A percentile compares a stretch with the other conserved stretches of the same genome.
These are phyloP conservation scores for Sporodiniella umbellata DNA, from an alignment of 371 early-diverging fungal genomes.

Conservation along the genomic window DNA sequence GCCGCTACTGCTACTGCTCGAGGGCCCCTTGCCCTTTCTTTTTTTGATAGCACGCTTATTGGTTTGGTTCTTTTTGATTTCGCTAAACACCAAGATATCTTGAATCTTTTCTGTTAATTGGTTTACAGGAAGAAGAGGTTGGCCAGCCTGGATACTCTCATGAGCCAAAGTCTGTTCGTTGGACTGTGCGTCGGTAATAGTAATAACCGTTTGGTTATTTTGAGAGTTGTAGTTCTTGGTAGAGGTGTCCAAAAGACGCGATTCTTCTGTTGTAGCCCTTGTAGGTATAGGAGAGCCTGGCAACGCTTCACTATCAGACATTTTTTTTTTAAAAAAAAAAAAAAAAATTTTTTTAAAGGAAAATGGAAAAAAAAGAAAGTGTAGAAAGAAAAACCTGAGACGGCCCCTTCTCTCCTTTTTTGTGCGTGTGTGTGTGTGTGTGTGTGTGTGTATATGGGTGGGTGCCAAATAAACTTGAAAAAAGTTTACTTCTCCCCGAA, in stretches of 20 bases:
- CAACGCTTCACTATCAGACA: not conserved
- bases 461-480: too few relatives aligned
- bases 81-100: slow-evolving; percentile 25
- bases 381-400: too few relatives aligned
- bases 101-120: slow-evolving; percentile 29
- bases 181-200: not conserved
- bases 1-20: slow-evolving; percentile 5
- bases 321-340: not conserved
- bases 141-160: slow-evolving; percentile 1
- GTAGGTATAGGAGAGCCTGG: slow-evolving; percentile 5
- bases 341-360: too few relatives aligned
- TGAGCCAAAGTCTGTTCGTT: not conserved
- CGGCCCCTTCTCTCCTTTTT: too few relatives aligned
- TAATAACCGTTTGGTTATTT: slow-evolving; percentile 16
- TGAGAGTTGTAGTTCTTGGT: slow-evolving; percentile 9
- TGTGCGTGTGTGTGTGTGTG: too few relatives aligned
- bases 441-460: too few relatives aligned
- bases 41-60: not conserved
- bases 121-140: slow-evolving; percentile 19
- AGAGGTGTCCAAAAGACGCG: slow-evolving; percentile 15
- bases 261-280: slow-evolving; percentile 12
- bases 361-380: too few relatives aligned
- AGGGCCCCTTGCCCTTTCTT: not conserved
- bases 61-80: slow-evolving; percentile 22
- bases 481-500: too few relatives aligned